Percentiles rank a stretch among this genome's conserved stretches.
Conservation (phyloP, 2,329 filamentous ascomycete genomes). For the Calonectria crousiana region DNA sequence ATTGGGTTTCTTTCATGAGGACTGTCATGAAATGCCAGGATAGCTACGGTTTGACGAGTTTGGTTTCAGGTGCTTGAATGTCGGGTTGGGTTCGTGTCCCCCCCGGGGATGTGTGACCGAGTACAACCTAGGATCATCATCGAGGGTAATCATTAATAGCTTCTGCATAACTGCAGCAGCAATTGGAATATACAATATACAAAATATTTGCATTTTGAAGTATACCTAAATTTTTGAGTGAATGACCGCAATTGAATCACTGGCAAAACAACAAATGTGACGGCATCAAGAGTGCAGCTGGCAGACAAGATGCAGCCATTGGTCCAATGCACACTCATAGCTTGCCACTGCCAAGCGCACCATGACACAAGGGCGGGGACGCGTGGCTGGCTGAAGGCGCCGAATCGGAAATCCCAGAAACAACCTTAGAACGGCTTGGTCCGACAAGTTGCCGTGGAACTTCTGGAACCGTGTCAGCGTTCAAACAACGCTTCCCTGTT, state of each 20-base stretch:
- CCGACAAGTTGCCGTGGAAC: slow-evolving; percentile 2
- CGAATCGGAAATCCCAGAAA: background rate
- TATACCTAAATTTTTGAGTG: background rate
- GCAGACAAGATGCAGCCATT: background rate
- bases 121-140: slow-evolving; percentile 19
- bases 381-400: background rate
- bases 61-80: slow-evolving; percentile 5
- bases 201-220: background rate
- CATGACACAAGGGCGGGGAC: slow-evolving; percentile 38
- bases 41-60: slow-evolving; percentile 27
- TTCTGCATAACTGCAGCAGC: slow-evolving; percentile 16
- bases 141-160: slow-evolving; percentile 30
- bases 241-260: background rate
- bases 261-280: background rate
- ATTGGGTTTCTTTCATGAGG: background rate
- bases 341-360: slow-evolving; percentile 28
- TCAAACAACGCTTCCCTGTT: background rate
- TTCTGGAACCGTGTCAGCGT: slow-evolving; percentile 9
- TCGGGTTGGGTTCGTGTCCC: slow-evolving; percentile 7
- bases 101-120: slow-evolving; percentile 15
- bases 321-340: background rate
- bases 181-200: slow-evolving; percentile 15
- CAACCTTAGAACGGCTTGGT: background rate
- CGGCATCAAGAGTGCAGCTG: background rate
- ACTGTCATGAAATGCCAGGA: slow-evolving; percentile 8